Percentiles rank a stretch among this genome's conserved stretches.
Conservation (phyloP, 352 stramenopile genomes). For the Phytopythium montanum region DNA sequence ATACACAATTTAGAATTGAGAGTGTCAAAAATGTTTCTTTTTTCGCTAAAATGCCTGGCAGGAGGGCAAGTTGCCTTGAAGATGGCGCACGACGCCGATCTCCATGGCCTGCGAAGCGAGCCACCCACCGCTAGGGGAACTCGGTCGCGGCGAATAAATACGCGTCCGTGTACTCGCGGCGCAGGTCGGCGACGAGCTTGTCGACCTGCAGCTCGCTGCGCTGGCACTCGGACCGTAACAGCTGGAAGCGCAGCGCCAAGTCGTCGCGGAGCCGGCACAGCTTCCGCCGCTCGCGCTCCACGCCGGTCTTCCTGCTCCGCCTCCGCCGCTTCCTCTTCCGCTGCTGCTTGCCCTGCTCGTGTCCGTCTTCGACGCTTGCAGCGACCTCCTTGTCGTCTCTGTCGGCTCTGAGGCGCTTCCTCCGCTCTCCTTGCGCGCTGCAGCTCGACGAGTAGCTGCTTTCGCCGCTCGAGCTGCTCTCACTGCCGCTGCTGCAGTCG, state of each 20-base stretch:
- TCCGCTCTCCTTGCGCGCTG: neutral
- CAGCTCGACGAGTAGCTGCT: slow-evolving; percentile 2
- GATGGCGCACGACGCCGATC: neutral
- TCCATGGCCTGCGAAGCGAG: too few species aligned
- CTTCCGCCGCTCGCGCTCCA: slow-evolving; percentile 42
- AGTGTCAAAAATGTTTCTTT: slow-evolving; percentile 3
- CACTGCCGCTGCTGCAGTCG: slow-evolving; percentile 12
- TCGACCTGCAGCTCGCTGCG: slow-evolving; percentile 53
- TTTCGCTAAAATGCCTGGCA: neutral
- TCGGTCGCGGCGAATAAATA: slow-evolving; percentile 49
- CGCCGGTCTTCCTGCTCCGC: slow-evolving; percentile 11
- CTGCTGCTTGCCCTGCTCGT: slow-evolving; percentile 8
- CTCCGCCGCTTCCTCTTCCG: slow-evolving; percentile 3
- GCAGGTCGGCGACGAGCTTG: slow-evolving; percentile 42
- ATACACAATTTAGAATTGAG: neutral
- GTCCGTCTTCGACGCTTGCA: neutral
- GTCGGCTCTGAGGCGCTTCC: neutral
- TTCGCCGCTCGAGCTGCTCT: slow-evolving; percentile 7
- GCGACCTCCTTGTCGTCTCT: neutral
- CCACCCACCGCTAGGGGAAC: neutral
- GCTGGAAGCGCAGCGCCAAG: slow-evolving; percentile 47
- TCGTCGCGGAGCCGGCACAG: slow-evolving; percentile 40
- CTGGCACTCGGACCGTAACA: slow-evolving; percentile 58
- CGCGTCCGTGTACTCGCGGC: slow-evolving; percentile 59
- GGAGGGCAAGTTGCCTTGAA: neutral